A percentile compares a stretch with the other conserved stretches of the same genome.
phyloP scores from a whole-genome alignment of 1,139 yeast species.

The Blastobotrys proliferans region DNA sequence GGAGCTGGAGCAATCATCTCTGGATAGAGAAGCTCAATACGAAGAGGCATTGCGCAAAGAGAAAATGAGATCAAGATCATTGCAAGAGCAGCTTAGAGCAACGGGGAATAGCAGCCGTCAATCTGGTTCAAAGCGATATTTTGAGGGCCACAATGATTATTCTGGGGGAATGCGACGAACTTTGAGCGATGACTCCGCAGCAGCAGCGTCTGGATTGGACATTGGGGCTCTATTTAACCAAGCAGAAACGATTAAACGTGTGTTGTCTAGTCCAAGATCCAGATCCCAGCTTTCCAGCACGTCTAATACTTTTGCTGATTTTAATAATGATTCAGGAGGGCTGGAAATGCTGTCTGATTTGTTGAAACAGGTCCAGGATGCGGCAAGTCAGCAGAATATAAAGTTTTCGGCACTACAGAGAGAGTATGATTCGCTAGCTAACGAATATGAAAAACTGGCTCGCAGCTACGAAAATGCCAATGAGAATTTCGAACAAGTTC shows the following conservation, averaged over 20 bases:
- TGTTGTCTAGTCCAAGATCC: constrained; percentile 9
- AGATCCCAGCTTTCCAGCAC: constrained; percentile 8
- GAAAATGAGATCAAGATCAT: background rate
- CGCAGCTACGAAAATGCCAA: constrained; percentile 6
- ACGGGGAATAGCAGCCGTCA: background rate
- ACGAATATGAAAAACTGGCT: constrained; percentile 9
- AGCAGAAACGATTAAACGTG: constrained; percentile 14
- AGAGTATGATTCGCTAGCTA: constrained; percentile 10
- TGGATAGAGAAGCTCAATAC: constrained; percentile 7
- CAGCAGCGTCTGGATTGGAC: constrained; percentile 1
- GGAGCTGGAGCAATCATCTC: constrained; percentile 8
- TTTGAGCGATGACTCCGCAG: background rate
- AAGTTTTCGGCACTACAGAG: constrained; percentile 9
- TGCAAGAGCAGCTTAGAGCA: constrained; percentile 1
- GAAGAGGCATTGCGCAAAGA: constrained; percentile 10
- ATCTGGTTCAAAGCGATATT: background rate
- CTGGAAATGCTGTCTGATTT: constrained; percentile 11
- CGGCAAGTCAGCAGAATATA: constrained; percentile 9
- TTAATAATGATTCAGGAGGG: background rate
- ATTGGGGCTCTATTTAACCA: constrained; percentile 9
- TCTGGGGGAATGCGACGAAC: background rate
- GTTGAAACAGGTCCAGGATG: constrained; percentile 15
- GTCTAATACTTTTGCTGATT: background rate
- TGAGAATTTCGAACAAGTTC: constrained; percentile 4
- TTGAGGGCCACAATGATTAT: background rate